These are phyloP conservation scores for Nitzschia putrida DNA, from an alignment of 108 stramenopile genomes.

Conservation along the genomic window DNA sequence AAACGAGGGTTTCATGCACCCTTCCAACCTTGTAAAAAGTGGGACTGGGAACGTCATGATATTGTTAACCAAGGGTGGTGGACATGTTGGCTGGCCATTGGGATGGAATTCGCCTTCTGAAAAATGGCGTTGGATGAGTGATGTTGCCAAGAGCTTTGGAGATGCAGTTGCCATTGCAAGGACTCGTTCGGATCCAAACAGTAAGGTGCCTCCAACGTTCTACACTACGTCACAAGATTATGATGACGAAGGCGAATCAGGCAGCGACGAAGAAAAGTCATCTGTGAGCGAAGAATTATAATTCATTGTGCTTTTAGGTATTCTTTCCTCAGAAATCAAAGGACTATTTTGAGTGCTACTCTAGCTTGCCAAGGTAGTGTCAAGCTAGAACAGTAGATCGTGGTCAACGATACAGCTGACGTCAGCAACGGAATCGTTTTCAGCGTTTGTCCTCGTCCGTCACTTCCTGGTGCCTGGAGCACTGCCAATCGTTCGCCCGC, in stretches of 20 bases:
- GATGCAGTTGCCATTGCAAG: conserved; percentile 46
- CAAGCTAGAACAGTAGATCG: too few relatives aligned
- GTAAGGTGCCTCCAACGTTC: too few relatives aligned
- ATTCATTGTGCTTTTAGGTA: too few relatives aligned
- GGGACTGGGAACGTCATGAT: conserved; percentile 72
- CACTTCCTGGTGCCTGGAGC: too few relatives aligned
- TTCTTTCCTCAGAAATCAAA: too few relatives aligned
- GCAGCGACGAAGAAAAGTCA: neutral
- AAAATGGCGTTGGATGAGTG: conserved; percentile 83
- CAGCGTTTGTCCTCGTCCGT: too few relatives aligned
- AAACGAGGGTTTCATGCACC: conserved; percentile 59
- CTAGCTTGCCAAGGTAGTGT: too few relatives aligned
- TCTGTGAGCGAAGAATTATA: neutral
- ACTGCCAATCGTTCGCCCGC: too few relatives aligned
- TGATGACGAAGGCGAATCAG: neutral
- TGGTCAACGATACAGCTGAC: too few relatives aligned
- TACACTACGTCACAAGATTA: too few relatives aligned
- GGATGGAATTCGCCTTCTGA: conserved; percentile 50
- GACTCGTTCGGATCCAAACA: neutral
- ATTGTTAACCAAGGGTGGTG: conserved; percentile 75
- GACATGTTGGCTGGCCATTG: conserved; percentile 85
- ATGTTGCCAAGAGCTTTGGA: conserved; percentile 59
- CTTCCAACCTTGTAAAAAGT: conserved; percentile 51
- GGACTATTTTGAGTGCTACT: too few relatives aligned
- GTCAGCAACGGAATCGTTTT: neutral